Conservation (phyloP, 2,329 filamentous ascomycete species). For the Penicillium brevicompactum region DNA sequence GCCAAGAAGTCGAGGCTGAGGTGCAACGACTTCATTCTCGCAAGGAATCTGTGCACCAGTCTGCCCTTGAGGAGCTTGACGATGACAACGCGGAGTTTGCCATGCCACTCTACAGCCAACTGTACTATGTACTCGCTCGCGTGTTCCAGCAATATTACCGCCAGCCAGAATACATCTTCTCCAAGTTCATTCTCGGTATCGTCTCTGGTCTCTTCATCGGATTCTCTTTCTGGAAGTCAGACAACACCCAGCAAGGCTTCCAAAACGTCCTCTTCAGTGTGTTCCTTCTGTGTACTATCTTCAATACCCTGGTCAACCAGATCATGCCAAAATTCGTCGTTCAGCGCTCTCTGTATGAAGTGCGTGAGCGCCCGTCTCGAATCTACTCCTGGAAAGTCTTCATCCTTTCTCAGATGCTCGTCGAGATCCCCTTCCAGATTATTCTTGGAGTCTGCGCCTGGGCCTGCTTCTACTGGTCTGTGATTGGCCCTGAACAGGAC, state of each 20-base stretch:
- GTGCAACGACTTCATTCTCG: conserved; percentile 56
- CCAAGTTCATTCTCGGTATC: conserved; percentile 69
- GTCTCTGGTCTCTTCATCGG: conserved; percentile 71
- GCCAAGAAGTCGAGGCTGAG: conserved; percentile 56
- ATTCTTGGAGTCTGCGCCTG: conserved; percentile 22
- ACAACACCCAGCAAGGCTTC: conserved; percentile 71
- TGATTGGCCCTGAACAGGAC: conserved; percentile 16
- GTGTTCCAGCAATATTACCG: conserved; percentile 89
- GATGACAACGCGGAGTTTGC: conserved; percentile 70
- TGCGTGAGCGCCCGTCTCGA: conserved; percentile 78
- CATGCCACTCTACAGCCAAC: conserved; percentile 66
- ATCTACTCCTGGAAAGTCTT: conserved; percentile 84
- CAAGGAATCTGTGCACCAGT: conserved; percentile 55
- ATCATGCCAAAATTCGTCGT: conserved; percentile 79
- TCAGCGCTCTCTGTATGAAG: conserved; percentile 78
- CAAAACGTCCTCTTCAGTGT: conserved; percentile 84
- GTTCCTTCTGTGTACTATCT: conserved; percentile 67
- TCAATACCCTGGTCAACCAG: conserved; percentile 54
- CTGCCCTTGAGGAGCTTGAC: conserved; percentile 19
- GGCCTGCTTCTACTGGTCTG: conserved; percentile 25
- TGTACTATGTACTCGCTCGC: conserved; percentile 65
- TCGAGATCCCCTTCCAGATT: conserved; percentile 80
- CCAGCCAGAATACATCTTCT: conserved; percentile 80
- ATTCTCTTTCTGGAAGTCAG: conserved; percentile 73
- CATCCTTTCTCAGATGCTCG: conserved; percentile 78